These are phyloP conservation scores for Coemansia sp. DNA, from an alignment of 192 early-diverging fungal species.

Conservation along the genomic window DNA sequence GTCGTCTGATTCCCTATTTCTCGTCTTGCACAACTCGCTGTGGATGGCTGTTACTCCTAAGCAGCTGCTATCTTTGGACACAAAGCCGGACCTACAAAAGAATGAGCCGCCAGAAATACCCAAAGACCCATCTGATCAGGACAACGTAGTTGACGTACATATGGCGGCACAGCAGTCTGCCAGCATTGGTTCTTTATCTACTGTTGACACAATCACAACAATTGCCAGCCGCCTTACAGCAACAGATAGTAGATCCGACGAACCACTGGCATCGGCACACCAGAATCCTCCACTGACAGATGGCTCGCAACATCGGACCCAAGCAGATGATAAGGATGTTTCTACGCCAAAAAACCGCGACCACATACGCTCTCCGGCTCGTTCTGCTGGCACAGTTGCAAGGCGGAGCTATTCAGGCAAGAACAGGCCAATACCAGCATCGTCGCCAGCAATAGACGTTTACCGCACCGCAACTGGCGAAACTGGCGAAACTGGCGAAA, in stretches of 20 bases:
- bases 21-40: slow-evolving; percentile 19
- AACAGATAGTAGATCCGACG: slow-evolving; percentile 11
- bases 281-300: background rate
- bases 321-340: background rate
- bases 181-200: slow-evolving; percentile 19
- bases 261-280: background rate
- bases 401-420: background rate
- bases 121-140: background rate
- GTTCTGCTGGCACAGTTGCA: background rate
- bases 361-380: background rate
- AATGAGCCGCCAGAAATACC: background rate
- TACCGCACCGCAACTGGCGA: slow-evolving; percentile 8
- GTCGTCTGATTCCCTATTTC: background rate
- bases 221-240: slow-evolving; percentile 26
- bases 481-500: slow-evolving; percentile 4
- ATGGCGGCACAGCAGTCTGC: slow-evolving; percentile 16
- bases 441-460: background rate
- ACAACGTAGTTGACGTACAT: slow-evolving; percentile 5
- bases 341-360: background rate
- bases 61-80: background rate
- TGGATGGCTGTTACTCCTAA: slow-evolving; percentile 20
- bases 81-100: background rate
- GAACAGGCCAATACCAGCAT: background rate
- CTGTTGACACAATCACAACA: slow-evolving; percentile 28
- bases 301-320: background rate